A percentile compares a stretch with the other conserved stretches of the same genome.
Evolutionary conservation across 495 filamentous ascomycete genomes (phyloP).

Genomic region (Margaritispora aquatica): DNA sequence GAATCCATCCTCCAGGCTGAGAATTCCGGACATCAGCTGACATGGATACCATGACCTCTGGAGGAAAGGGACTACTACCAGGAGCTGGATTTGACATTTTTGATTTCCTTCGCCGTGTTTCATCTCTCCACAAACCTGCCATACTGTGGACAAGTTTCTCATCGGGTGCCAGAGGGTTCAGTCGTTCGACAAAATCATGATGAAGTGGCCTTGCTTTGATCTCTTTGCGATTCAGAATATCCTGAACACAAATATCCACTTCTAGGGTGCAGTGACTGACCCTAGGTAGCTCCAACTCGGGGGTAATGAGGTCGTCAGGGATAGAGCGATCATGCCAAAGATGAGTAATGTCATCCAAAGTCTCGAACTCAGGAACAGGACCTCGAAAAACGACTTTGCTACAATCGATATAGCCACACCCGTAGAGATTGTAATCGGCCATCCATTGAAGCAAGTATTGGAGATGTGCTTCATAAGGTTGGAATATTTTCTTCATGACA

Average conservation of each 20-base stretch:
- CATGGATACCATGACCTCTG: conserved; percentile 77
- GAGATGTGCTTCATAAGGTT: conserved; percentile 90
- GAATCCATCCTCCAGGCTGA: conserved; percentile 72
- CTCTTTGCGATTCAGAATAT: conserved; percentile 79
- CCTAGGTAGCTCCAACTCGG: conserved; percentile 57
- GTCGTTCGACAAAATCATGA: conserved; percentile 77
- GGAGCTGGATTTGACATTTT: conserved; percentile 55
- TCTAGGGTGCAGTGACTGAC: conserved; percentile 86
- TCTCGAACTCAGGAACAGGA: conserved; percentile 65
- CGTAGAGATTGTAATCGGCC: conserved; percentile 95
- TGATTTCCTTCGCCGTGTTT: conserved; percentile 70
- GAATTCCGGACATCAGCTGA: conserved; percentile 72
- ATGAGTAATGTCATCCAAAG: conserved; percentile 49
- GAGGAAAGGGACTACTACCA: conserved; percentile 65
- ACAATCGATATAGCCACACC: conserved; percentile 80
- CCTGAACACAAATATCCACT: conserved; percentile 78
- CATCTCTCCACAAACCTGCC: conserved; percentile 90
- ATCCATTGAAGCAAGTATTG: conserved; percentile 94
- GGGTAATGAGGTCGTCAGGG: conserved; percentile 41
- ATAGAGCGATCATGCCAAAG: conserved; percentile 74
- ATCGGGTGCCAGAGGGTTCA: conserved; percentile 55
- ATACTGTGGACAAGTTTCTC: conserved; percentile 87
- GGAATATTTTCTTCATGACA: conserved; percentile 73
- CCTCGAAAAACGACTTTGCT: conserved; percentile 54
- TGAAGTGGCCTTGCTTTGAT: conserved; percentile 70